Evolutionary conservation across 148 eudicot species (phyloP).

Genomic region (Diospyros kaki): DNA sequence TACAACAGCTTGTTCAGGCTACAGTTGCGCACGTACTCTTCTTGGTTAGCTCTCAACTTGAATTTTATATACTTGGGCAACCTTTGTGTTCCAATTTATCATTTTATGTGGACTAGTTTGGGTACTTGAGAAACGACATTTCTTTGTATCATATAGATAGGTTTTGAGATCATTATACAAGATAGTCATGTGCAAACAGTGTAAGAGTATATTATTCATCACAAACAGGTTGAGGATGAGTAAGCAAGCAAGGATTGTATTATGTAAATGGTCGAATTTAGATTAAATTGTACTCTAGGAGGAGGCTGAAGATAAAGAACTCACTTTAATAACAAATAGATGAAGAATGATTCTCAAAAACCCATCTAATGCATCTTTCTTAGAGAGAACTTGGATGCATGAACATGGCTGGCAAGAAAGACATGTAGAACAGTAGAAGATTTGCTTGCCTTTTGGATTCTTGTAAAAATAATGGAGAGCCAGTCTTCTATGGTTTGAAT

Average conservation of each 20-base stretch:
- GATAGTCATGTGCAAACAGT: neutral
- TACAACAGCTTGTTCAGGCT: constrained; percentile 48
- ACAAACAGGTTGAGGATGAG: neutral
- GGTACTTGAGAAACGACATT: neutral
- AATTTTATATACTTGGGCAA: neutral
- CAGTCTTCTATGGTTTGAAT: neutral
- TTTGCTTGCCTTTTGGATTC: neutral
- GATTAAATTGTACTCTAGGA: neutral
- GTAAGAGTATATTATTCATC: neutral
- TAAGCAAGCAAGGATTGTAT: neutral
- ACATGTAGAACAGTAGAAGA: neutral
- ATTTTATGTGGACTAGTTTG: neutral
- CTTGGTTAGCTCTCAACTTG: constrained; percentile 20
- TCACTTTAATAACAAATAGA: neutral
- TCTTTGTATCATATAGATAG: neutral
- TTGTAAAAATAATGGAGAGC: neutral
- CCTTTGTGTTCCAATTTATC: neutral
- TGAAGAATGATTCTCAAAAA: neutral
- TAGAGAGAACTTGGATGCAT: neutral
- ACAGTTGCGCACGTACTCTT: constrained; percentile 40
- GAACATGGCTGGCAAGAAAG: neutral
- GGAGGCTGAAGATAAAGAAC: neutral
- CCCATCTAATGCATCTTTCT: neutral
- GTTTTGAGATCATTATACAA: neutral
- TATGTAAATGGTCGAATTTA: neutral